These are phyloP conservation scores for Sclerotinia minor DNA, from an alignment of 2,329 filamentous ascomycete genomes.

Conservation along the genomic window DNA sequence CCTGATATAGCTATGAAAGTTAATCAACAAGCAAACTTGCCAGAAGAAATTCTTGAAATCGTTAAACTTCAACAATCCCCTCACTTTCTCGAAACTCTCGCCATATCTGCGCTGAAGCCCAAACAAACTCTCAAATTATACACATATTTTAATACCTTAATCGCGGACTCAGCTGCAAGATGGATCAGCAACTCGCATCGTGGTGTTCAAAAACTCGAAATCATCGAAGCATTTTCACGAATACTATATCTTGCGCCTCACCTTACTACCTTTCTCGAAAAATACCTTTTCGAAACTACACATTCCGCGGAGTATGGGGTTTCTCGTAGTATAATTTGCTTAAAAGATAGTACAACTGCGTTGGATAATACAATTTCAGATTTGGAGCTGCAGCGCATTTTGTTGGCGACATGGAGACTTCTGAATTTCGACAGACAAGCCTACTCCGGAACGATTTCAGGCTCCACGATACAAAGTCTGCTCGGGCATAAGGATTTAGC, in stretches of 20 bases:
- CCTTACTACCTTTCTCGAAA: conserved; percentile 70
- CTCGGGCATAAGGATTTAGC: conserved; percentile 60
- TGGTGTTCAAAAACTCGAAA: conserved; percentile 37
- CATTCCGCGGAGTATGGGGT: conserved; percentile 27
- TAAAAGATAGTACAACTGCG: conserved; percentile 38
- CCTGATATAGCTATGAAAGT: conserved; percentile 45
- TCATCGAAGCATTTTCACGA: conserved; percentile 74
- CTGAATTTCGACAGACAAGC: conserved; percentile 71
- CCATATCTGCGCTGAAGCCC: conserved; percentile 67
- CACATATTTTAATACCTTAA: conserved; percentile 69
- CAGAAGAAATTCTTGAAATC: conserved; percentile 67
- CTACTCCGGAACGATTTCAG: conserved; percentile 65
- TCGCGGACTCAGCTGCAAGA: conserved; percentile 79
- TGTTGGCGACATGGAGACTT: conserved; percentile 76
- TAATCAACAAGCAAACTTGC: conserved; percentile 59
- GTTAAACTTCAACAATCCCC: conserved; percentile 63
- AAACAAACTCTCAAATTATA: conserved; percentile 73
- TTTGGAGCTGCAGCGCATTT: conserved; percentile 46
- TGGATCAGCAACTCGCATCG: conserved; percentile 58
- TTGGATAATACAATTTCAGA: conserved; percentile 43
- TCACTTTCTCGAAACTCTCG: conserved; percentile 70
- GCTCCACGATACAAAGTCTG: conserved; percentile 66
- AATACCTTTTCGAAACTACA: conserved; percentile 40
- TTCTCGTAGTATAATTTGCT: conserved; percentile 29
- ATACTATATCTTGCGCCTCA: conserved; percentile 81